Percentiles rank a stretch among this genome's conserved stretches.
phyloP scores from a whole-genome alignment of 441 rosid species.

The Geranium incanum region DNA sequence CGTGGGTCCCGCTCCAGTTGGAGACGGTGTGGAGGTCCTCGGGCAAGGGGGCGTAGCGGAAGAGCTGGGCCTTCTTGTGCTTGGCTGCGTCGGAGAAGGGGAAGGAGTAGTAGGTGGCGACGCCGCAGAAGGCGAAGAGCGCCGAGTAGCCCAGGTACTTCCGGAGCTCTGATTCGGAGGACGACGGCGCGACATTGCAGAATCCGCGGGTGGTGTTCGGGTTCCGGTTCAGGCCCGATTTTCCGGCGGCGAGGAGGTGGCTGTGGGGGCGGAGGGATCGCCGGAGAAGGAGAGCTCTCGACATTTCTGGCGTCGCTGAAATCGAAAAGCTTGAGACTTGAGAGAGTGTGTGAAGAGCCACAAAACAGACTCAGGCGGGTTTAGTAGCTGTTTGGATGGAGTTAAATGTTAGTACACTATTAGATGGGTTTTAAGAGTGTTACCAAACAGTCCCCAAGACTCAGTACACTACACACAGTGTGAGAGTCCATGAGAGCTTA shows the following conservation, averaged over 20 bases:
- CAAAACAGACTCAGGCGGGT: not conserved
- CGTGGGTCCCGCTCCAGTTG: slow-evolving; percentile 98
- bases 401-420: not conserved
- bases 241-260: not conserved
- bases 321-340: not conserved
- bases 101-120: slow-evolving; percentile 83
- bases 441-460: not conserved
- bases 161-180: slow-evolving; percentile 62
- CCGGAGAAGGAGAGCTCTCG: not conserved
- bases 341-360: not conserved
- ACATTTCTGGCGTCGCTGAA: not conserved
- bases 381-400: not conserved
- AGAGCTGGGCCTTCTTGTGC: slow-evolving; percentile 83
- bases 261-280: not conserved
- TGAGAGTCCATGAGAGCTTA: not conserved
- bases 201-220: slow-evolving; percentile 25
- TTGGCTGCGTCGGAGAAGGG: slow-evolving; percentile 74
- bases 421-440: too few species aligned
- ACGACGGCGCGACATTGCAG: slow-evolving; percentile 25
- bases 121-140: slow-evolving; percentile 62
- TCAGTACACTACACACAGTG: too few species aligned
- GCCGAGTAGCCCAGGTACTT: slow-evolving; percentile 80
- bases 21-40: slow-evolving; percentile 91
- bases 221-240: not conserved
- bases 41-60: slow-evolving; percentile 85